Evolutionary conservation across 768 basidiomycete genomes (phyloP).

Genomic region (Leucocoprinus leucothites): DNA sequence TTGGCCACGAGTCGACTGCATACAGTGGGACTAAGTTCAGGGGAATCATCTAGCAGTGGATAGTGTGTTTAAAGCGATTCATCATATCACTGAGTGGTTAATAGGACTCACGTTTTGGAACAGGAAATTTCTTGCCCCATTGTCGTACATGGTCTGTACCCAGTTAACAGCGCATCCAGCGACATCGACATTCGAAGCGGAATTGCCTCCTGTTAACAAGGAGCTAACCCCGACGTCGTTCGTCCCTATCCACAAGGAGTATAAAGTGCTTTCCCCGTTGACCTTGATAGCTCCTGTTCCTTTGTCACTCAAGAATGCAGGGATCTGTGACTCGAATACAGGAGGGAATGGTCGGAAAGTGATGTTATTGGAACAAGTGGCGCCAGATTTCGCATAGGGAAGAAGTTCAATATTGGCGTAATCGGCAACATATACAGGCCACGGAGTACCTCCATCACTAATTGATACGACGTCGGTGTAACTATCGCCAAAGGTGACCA

Average conservation of each 20-base stretch:
- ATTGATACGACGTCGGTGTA: slow-evolving; percentile 49
- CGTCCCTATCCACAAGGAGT: slow-evolving; percentile 68
- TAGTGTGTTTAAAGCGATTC: neutral
- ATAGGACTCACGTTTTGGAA: slow-evolving; percentile 42
- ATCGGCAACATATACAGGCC: slow-evolving; percentile 59
- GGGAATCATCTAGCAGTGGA: slow-evolving; percentile 47
- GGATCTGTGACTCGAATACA: slow-evolving; percentile 56
- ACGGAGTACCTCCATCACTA: slow-evolving; percentile 43
- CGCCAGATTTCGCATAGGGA: slow-evolving; percentile 60
- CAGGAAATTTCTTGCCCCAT: slow-evolving; percentile 63
- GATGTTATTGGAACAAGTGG: slow-evolving; percentile 62
- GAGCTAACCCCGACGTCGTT: slow-evolving; percentile 58
- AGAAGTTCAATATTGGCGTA: slow-evolving; percentile 51
- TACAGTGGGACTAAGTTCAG: slow-evolving; percentile 49
- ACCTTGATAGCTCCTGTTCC: slow-evolving; percentile 38
- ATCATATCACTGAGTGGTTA: neutral
- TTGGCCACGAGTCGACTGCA: slow-evolving; percentile 42
- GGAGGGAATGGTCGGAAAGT: slow-evolving; percentile 58
- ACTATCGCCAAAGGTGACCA: slow-evolving; percentile 69
- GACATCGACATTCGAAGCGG: slow-evolving; percentile 57
- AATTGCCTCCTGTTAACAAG: slow-evolving; percentile 49
- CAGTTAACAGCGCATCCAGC: slow-evolving; percentile 57
- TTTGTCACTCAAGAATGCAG: slow-evolving; percentile 44
- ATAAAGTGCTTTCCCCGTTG: slow-evolving; percentile 46
- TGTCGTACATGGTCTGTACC: slow-evolving; percentile 51